Evolutionary conservation across 768 basidiomycete genomes (phyloP).

Genomic region (Boletus barrowsii): DNA sequence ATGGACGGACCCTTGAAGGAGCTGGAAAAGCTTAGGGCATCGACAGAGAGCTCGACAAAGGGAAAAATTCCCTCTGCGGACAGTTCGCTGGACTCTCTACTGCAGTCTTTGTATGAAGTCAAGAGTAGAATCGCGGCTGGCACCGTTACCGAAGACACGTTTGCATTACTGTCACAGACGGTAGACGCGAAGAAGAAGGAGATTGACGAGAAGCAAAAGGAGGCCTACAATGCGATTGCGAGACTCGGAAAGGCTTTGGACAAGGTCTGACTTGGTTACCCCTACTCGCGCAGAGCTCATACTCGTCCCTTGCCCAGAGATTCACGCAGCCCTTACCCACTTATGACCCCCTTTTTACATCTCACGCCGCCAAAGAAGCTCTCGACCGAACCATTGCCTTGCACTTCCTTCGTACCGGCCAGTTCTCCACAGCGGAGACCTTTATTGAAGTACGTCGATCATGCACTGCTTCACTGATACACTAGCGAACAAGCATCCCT

Average conservation of each 20-base stretch:
- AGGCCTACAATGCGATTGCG: slow-evolving; percentile 73
- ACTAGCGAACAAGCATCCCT: not conserved
- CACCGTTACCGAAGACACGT: slow-evolving; percentile 45
- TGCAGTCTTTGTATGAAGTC: slow-evolving; percentile 53
- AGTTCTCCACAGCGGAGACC: slow-evolving; percentile 71
- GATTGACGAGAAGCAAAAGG: slow-evolving; percentile 85
- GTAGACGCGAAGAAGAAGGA: slow-evolving; percentile 78
- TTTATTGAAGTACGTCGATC: slow-evolving; percentile 60
- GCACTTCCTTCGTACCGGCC: slow-evolving; percentile 79
- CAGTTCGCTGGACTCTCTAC: slow-evolving; percentile 62
- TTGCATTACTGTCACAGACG: slow-evolving; percentile 50
- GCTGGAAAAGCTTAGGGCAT: slow-evolving; percentile 69
- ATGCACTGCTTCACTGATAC: slow-evolving; percentile 2
- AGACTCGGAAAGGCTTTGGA: slow-evolving; percentile 85
- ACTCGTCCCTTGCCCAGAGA: slow-evolving; percentile 42
- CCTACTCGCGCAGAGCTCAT: not conserved
- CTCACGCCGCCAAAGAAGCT: slow-evolving; percentile 53
- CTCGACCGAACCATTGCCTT: slow-evolving; percentile 69
- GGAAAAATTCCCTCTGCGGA: slow-evolving; percentile 53
- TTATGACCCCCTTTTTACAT: slow-evolving; percentile 65
- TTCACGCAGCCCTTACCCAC: slow-evolving; percentile 59
- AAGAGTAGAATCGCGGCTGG: slow-evolving; percentile 52
- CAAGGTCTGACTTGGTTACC: slow-evolving; percentile 56
- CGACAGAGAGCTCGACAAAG: slow-evolving; percentile 46
- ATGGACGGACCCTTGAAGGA: slow-evolving; percentile 82